These are phyloP conservation scores for Echium plantagineum DNA, from an alignment of 257 asterid species.

Conservation along the genomic window DNA sequence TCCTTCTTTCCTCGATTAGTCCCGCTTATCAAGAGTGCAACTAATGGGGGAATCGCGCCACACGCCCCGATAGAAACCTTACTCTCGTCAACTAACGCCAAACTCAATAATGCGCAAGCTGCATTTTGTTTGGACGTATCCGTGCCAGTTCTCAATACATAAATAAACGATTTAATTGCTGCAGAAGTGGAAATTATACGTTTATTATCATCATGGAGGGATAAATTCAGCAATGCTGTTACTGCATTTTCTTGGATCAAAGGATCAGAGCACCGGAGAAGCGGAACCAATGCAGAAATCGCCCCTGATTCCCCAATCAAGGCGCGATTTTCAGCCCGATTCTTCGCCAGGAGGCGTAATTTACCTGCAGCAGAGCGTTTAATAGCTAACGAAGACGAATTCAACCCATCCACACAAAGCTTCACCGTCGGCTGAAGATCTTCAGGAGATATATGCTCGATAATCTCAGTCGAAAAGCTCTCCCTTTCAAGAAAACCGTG, in stretches of 20 bases:
- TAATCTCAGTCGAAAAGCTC: constrained; percentile 71
- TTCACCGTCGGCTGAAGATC: constrained; percentile 85
- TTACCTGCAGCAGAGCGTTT: constrained; percentile 87
- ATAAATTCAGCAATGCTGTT: constrained; percentile 71
- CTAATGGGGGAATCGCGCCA: constrained; percentile 86
- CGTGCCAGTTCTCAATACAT: constrained; percentile 74
- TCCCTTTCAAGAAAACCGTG: constrained; percentile 69
- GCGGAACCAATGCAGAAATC: constrained; percentile 57
- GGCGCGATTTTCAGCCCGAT: constrained; percentile 81
- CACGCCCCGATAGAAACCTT: constrained; percentile 75
- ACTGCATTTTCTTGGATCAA: constrained; percentile 84
- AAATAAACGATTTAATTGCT: constrained; percentile 61
- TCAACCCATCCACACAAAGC: constrained; percentile 61
- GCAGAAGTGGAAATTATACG: constrained; percentile 43
- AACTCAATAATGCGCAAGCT: constrained; percentile 74
- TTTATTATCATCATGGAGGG: constrained; percentile 71
- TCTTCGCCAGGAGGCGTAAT: constrained; percentile 59
- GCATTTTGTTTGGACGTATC: constrained; percentile 87
- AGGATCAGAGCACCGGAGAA: constrained; percentile 70
- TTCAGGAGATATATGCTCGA: constrained; percentile 78
- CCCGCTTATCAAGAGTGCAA: constrained; percentile 61
- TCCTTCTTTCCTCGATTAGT: constrained; percentile 77
- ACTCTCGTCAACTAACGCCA: constrained; percentile 70
- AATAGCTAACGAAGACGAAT: constrained; percentile 50
- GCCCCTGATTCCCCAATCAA: constrained; percentile 91